Percentiles rank a stretch among this genome's conserved stretches.
These are phyloP conservation scores for Adansonia madagascariensis DNA, from an alignment of 441 rosid genomes.

Conservation along the genomic window DNA sequence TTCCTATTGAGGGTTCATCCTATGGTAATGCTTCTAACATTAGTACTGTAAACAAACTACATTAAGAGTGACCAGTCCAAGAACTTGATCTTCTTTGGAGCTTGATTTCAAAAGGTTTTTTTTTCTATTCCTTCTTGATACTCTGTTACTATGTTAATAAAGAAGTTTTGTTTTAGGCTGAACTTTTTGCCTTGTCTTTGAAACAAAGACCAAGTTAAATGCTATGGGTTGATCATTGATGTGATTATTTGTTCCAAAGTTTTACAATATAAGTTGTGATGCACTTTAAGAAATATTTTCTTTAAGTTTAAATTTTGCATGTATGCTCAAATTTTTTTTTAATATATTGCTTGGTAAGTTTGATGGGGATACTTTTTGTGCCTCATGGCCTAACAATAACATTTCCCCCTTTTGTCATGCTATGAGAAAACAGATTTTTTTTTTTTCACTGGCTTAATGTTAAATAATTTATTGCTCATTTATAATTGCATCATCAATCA, in stretches of 20 bases:
- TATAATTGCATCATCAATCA: not conserved
- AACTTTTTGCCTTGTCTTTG: not conserved
- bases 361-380: not conserved
- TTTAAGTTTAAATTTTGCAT: not conserved
- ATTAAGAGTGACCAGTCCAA: not conserved
- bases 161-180: not conserved
- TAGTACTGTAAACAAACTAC: conserved; percentile 4
- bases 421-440: not conserved
- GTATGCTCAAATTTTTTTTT: not conserved
- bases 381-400: conserved; percentile 2
- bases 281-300: not conserved
- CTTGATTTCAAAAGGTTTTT: not conserved
- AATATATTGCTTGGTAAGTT: not conserved
- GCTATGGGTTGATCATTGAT: not conserved
- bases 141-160: not conserved
- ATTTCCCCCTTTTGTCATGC: not conserved
- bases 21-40: not conserved
- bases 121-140: not conserved
- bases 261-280: not conserved
- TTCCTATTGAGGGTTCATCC: not conserved
- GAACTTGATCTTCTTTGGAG: not conserved
- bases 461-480: not conserved
- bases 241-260: not conserved
- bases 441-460: not conserved
- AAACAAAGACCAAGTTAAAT: not conserved